These are phyloP conservation scores for Nematodospora anomalae DNA, from an alignment of 1,139 yeast species.

Conservation along the genomic window DNA sequence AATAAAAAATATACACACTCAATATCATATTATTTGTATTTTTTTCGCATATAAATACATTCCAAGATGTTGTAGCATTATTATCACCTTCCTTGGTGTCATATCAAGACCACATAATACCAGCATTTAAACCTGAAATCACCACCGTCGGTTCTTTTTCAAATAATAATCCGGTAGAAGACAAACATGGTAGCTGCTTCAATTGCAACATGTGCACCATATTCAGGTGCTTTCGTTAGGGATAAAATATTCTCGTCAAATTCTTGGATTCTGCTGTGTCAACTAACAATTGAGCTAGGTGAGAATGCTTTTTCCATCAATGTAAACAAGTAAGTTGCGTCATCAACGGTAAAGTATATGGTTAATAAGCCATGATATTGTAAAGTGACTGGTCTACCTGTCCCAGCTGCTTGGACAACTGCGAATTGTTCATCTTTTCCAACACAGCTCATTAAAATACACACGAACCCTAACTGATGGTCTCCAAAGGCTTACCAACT, in stretches of 20 bases:
- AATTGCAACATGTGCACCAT: constrained; percentile 55
- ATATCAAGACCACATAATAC: too few relatives aligned
- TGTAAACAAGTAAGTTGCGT: constrained; percentile 72
- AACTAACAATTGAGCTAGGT: constrained; percentile 69
- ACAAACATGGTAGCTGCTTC: constrained; percentile 62
- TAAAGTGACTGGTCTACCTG: constrained; percentile 62
- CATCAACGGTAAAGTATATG: constrained; percentile 73
- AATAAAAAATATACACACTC: too few relatives aligned
- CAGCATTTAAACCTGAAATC: constrained; percentile 11
- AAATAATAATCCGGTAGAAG: constrained; percentile 54
- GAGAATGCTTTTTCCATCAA: constrained; percentile 66
- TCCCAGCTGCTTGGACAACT: constrained; percentile 66
- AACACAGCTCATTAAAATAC: constrained; percentile 71
- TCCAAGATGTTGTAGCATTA: too few relatives aligned
- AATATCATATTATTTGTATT: too few relatives aligned
- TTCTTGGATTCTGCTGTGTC: constrained; percentile 20
- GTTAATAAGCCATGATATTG: constrained; percentile 79
- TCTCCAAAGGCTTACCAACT: constrained; percentile 66
- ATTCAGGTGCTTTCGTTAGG: constrained; percentile 62
- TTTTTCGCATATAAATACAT: too few relatives aligned
- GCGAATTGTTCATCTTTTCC: constrained; percentile 63
- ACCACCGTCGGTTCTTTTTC: constrained; percentile 14
- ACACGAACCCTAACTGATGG: constrained; percentile 78
- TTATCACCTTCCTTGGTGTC: too few relatives aligned
- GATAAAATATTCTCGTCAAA: constrained; percentile 31